These are phyloP conservation scores for Rhododendron ovatum DNA, from an alignment of 148 eudicot species.

Conservation along the genomic window DNA sequence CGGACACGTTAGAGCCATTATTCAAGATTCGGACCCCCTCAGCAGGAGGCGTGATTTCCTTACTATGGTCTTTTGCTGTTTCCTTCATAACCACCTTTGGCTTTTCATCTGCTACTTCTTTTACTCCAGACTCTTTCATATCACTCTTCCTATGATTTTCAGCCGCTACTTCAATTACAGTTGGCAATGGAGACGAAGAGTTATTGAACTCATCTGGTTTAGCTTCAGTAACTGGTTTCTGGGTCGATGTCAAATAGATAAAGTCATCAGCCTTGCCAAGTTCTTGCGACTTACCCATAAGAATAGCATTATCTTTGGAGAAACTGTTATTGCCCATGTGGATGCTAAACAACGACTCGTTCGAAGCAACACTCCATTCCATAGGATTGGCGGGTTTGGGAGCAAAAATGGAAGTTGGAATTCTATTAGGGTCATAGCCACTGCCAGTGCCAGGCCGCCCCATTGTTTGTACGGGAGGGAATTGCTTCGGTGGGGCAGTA, in stretches of 20 bases:
- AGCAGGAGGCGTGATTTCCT: slow-evolving; percentile 6
- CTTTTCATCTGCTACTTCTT: neutral
- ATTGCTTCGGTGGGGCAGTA: slow-evolving; percentile 15
- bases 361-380: slow-evolving; percentile 53
- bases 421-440: slow-evolving; percentile 35
- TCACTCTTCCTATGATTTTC: slow-evolving; percentile 14
- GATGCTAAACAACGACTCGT: slow-evolving; percentile 51
- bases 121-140: neutral
- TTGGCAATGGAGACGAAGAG: slow-evolving; percentile 19
- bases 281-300: slow-evolving; percentile 28
- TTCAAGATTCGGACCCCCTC: neutral
- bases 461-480: slow-evolving; percentile 37
- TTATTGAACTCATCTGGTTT: neutral
- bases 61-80: neutral
- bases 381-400: slow-evolving; percentile 19
- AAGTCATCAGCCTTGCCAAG: slow-evolving; percentile 19
- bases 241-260: neutral
- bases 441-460: slow-evolving; percentile 16
- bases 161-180: slow-evolving; percentile 26
- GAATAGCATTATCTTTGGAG: slow-evolving; percentile 25
- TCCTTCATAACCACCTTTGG: slow-evolving; percentile 5
- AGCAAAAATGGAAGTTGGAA: slow-evolving; percentile 36
- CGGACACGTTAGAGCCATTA: slow-evolving; percentile 7
- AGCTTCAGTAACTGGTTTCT: slow-evolving; percentile 8
- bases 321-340: slow-evolving; percentile 53